Evolutionary conservation across 2,329 filamentous ascomycete species (phyloP).

Genomic region (Xylariomycetidae sp.): DNA sequence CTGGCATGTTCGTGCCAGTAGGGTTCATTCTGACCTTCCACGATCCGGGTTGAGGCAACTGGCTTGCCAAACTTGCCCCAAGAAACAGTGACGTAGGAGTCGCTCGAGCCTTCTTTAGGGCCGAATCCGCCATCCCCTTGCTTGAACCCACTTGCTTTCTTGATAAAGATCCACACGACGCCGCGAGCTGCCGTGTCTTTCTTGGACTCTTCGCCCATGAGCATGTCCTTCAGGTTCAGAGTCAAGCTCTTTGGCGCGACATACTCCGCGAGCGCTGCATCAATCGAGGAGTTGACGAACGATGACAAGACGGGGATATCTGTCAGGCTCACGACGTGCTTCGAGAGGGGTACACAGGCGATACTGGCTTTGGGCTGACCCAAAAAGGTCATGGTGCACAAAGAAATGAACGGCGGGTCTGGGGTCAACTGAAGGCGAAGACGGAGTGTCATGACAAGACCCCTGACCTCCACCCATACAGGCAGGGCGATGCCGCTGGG

Average conservation of each 20-base stretch:
- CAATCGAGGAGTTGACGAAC: conserved; percentile 68
- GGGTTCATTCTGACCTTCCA: conserved; percentile 60
- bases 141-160: conserved; percentile 64
- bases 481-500: conserved; percentile 47
- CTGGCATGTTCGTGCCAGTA: conserved; percentile 65
- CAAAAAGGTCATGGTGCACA: conserved; percentile 68
- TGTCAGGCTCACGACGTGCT: conserved; percentile 66
- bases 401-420: conserved; percentile 70
- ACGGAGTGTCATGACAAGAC: conserved; percentile 64
- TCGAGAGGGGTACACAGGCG: conserved; percentile 64
- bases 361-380: conserved; percentile 68
- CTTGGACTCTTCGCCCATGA: conserved; percentile 72
- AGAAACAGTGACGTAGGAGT: conserved; percentile 65
- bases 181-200: conserved; percentile 63
- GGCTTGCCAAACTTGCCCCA: conserved; percentile 75
- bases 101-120: conserved; percentile 56
- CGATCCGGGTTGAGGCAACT: conserved; percentile 59
- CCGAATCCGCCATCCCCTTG: conserved; percentile 61
- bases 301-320: conserved; percentile 68
- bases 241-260: conserved; percentile 72
- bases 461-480: conserved; percentile 70
- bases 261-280: conserved; percentile 68
- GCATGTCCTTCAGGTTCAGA: conserved; percentile 69
- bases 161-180: conserved; percentile 60
- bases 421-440: conserved; percentile 66